Conservation (phyloP, 768 basidiomycete genomes). For the Mycena epipterygia region DNA sequence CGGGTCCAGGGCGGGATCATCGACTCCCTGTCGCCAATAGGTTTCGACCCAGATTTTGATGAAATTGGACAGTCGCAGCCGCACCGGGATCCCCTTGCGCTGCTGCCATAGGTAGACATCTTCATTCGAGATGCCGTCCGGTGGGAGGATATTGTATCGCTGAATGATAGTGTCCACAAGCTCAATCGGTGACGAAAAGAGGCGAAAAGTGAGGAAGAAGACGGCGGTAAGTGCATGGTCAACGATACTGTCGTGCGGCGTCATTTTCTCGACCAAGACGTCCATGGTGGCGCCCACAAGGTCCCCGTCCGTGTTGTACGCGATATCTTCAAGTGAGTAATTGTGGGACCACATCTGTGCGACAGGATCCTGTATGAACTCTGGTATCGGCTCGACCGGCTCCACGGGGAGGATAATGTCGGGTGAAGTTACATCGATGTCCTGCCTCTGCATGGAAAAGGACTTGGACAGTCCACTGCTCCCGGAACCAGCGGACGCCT, state of each 20-base stretch:
- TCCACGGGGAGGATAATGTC: slow-evolving; percentile 50
- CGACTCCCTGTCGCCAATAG: slow-evolving; percentile 87
- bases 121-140: slow-evolving; percentile 66
- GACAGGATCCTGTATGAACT: slow-evolving; percentile 56
- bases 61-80: slow-evolving; percentile 91
- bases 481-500: slow-evolving; percentile 65
- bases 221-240: slow-evolving; percentile 89
- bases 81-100: slow-evolving; percentile 89
- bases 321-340: slow-evolving; percentile 86
- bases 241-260: slow-evolving; percentile 92
- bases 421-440: slow-evolving; percentile 63
- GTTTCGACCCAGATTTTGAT: slow-evolving; percentile 95
- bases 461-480: slow-evolving; percentile 63
- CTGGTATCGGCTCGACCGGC: slow-evolving; percentile 54
- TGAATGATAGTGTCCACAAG: slow-evolving; percentile 83
- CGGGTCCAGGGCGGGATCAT: slow-evolving; percentile 72
- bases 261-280: slow-evolving; percentile 97
- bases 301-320: slow-evolving; percentile 90
- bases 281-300: slow-evolving; percentile 92
- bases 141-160: slow-evolving; percentile 87
- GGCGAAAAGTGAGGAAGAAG: slow-evolving; percentile 96
- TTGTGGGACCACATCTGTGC: slow-evolving; percentile 79
- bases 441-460: slow-evolving; percentile 60
- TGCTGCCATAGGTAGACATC: slow-evolving; percentile 86
- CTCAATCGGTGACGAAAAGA: slow-evolving; percentile 85